Evolutionary conservation across 805 yeast genomes (phyloP).

Genomic region (Nakazawaea populi): DNA sequence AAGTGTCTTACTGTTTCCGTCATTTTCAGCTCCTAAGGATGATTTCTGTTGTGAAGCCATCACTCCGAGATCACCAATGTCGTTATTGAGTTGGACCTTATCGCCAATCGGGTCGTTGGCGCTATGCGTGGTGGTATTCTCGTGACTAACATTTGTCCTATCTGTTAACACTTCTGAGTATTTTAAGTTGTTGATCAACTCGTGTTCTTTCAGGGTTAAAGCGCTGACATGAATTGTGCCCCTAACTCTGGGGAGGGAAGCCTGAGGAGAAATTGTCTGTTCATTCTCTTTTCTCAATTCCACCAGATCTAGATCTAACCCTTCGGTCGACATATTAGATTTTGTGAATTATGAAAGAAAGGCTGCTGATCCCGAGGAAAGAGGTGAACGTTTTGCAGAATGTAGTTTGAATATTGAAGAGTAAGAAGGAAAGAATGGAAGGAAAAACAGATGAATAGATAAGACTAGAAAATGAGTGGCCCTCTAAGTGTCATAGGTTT

Average conservation of each 20-base stretch:
- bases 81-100: background rate
- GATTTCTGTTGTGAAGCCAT: too few relatives aligned
- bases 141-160: background rate
- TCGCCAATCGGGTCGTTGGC: background rate
- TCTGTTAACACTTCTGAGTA: constrained; percentile 4
- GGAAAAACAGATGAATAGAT: too few relatives aligned
- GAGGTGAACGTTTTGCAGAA: too few relatives aligned
- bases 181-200: constrained; percentile 7
- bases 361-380: background rate
- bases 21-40: background rate
- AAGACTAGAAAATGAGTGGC: too few relatives aligned
- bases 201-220: constrained; percentile 6
- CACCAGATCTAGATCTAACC: background rate
- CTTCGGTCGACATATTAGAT: background rate
- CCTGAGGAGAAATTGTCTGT: constrained; percentile 8
- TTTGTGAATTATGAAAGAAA: background rate
- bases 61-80: background rate
- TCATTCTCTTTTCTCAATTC: constrained; percentile 1
- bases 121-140: background rate
- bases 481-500: too few relatives aligned
- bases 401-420: too few relatives aligned
- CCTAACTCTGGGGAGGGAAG: constrained; percentile 36
- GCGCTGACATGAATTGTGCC: constrained; percentile 27
- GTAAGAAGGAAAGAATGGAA: too few relatives aligned
- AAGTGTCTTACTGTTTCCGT: background rate